Percentiles rank a stretch among this genome's conserved stretches.
phyloP scores from a whole-genome alignment of 306 rosid genomes.

The Lablab purpureus region DNA sequence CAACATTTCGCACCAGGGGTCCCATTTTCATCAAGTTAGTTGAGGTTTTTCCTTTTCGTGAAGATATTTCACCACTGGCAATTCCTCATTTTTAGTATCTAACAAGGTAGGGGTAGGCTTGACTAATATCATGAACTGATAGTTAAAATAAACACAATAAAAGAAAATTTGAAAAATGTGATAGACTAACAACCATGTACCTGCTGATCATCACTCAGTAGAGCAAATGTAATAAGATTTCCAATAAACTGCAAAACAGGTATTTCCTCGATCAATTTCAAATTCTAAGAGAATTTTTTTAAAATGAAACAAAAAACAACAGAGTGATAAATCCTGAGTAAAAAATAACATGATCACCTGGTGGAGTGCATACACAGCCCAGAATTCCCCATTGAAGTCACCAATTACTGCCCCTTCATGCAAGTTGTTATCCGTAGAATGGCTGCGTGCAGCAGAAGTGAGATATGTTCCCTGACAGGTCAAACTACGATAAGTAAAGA shows the following conservation, averaged over 20 bases:
- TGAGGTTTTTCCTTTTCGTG: not conserved
- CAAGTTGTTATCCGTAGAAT: constrained; percentile 66
- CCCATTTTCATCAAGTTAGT: constrained; percentile 20
- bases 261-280: not conserved
- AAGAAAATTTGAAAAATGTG: constrained; percentile 24
- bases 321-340: not conserved
- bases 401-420: constrained; percentile 92
- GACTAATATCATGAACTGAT: constrained; percentile 34
- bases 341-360: constrained; percentile 63
- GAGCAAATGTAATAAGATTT: constrained; percentile 80
- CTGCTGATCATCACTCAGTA: constrained; percentile 69
- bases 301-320: constrained; percentile 8
- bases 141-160: not conserved
- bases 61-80: constrained; percentile 31
- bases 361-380: constrained; percentile 82
- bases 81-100: constrained; percentile 26
- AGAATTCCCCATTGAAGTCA: constrained; percentile 91
- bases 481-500: constrained; percentile 41
- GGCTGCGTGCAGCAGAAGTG: constrained; percentile 82
- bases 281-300: constrained; percentile 8
- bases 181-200: constrained; percentile 56
- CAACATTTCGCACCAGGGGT: constrained; percentile 12
- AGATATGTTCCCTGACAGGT: constrained; percentile 87
- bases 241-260: constrained; percentile 80
- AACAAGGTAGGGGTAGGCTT: constrained; percentile 26